phyloP scores from a whole-genome alignment of 2,329 filamentous ascomycete species.

The Stemphylium vesicarium region DNA sequence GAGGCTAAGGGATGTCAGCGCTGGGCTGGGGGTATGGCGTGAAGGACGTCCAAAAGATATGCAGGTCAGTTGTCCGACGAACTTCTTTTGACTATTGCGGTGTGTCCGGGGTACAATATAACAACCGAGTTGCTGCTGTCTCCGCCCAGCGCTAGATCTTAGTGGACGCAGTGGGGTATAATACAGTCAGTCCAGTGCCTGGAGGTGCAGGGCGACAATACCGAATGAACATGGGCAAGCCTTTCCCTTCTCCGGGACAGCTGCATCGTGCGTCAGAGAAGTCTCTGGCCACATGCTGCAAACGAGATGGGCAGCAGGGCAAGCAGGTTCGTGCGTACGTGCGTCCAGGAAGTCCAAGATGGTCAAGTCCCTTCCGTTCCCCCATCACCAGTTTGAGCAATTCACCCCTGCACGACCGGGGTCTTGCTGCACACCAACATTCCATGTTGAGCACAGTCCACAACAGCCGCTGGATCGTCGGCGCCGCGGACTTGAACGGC shows the following conservation, averaged over 20 bases:
- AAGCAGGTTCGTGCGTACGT: constrained; percentile 33
- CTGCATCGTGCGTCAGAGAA: constrained; percentile 45
- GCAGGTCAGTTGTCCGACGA: constrained; percentile 38
- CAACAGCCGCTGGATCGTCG: constrained; percentile 43
- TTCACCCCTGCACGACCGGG: constrained; percentile 32
- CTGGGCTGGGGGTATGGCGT: constrained; percentile 39
- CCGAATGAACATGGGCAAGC: constrained; percentile 40
- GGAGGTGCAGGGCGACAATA: constrained; percentile 43
- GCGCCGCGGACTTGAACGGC: constrained; percentile 44
- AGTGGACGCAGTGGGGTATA: constrained; percentile 46
- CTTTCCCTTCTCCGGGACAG: constrained; percentile 42
- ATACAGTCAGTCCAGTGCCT: constrained; percentile 39
- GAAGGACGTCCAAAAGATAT: constrained; percentile 35
- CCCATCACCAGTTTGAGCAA: constrained; percentile 36
- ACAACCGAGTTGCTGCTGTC: constrained; percentile 39
- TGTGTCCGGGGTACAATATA: constrained; percentile 48
- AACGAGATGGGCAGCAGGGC: constrained; percentile 43
- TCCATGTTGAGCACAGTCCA: constrained; percentile 47
- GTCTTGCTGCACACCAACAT: constrained; percentile 39
- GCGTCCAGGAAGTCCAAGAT: constrained; percentile 31
- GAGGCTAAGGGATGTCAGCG: constrained; percentile 29
- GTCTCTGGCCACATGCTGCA: constrained; percentile 43
- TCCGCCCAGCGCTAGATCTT: constrained; percentile 38
- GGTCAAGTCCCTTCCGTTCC: constrained; percentile 30
- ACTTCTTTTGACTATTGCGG: constrained; percentile 39